Evolutionary conservation across 192 early-diverging fungal genomes (phyloP).

Genomic region (Backusella tuberculispora): DNA sequence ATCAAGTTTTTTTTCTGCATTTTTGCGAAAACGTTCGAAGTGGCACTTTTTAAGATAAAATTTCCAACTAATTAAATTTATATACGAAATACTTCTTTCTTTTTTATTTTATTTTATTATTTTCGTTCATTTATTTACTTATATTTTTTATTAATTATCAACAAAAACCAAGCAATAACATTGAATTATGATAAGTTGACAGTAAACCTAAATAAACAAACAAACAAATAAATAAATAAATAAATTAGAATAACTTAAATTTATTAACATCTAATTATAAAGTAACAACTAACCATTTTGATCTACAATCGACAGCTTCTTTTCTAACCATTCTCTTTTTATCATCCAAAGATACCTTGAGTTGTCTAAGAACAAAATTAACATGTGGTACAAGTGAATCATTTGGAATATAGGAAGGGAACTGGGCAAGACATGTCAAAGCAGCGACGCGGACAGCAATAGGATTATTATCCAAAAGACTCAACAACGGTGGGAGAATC

Average conservation of each 20-base stretch:
- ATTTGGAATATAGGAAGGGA: constrained; percentile 67
- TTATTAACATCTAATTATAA: background rate
- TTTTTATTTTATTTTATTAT: too few species aligned
- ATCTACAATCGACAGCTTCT: constrained; percentile 86
- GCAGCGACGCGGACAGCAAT: constrained; percentile 73
- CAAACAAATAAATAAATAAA: background rate
- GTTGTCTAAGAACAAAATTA: constrained; percentile 60
- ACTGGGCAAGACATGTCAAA: constrained; percentile 65
- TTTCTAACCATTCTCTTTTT: constrained; percentile 84
- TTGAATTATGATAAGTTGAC: background rate
- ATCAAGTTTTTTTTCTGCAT: too few species aligned
- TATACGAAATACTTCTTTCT: too few species aligned
- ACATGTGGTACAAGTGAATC: constrained; percentile 65
- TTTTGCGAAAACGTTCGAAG: too few species aligned
- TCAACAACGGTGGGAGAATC: constrained; percentile 47
- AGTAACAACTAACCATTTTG: constrained; percentile 69
- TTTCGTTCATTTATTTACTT: too few species aligned
- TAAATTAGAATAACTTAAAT: background rate
- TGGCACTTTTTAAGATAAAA: too few species aligned
- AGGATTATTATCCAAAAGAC: constrained; percentile 38
- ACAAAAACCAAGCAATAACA: background rate
- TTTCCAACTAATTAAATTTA: too few species aligned
- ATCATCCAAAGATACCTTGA: constrained; percentile 79
- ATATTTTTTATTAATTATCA: too few species aligned
- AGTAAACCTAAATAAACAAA: background rate